Conservation (phyloP, 176 grass and related monocot species). For the Bolboschoenus planiculmis region DNA sequence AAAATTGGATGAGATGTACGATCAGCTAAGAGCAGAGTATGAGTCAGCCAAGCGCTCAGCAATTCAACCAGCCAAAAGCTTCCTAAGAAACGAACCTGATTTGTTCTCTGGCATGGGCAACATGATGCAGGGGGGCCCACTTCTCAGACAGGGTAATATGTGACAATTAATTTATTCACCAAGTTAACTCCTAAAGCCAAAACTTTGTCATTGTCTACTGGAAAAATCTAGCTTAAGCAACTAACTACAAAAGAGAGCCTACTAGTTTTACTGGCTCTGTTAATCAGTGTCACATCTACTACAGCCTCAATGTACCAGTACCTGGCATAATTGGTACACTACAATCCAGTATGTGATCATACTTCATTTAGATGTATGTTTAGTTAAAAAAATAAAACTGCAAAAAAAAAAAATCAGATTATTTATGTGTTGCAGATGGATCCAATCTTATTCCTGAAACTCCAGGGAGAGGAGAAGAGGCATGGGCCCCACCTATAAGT, state of each 20-base stretch:
- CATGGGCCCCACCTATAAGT: slow-evolving; percentile 49
- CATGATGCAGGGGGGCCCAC: slow-evolving; percentile 33
- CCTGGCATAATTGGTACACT: not conserved
- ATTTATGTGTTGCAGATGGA: slow-evolving; percentile 65
- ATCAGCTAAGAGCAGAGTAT: slow-evolving; percentile 70
- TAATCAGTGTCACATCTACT: not conserved
- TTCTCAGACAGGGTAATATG: slow-evolving; percentile 50
- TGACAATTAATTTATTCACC: slow-evolving; percentile 10
- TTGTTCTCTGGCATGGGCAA: slow-evolving; percentile 56
- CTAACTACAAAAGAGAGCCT: not conserved
- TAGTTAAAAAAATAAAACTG: slow-evolving; percentile 10
- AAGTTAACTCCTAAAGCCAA: not conserved
- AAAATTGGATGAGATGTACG: slow-evolving; percentile 89
- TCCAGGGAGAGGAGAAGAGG: slow-evolving; percentile 66
- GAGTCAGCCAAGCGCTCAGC: slow-evolving; percentile 60
- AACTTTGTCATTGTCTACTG: not conserved
- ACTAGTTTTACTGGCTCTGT: not conserved
- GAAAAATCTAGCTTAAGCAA: not conserved
- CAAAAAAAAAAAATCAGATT: slow-evolving; percentile 43
- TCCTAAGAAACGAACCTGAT: slow-evolving; percentile 54
- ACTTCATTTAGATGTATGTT: not conserved
- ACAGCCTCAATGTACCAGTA: not conserved
- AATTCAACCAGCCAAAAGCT: slow-evolving; percentile 67
- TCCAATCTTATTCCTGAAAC: slow-evolving; percentile 70
- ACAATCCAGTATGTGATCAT: not conserved